Evolutionary conservation across 2,329 filamentous ascomycete genomes (phyloP).

Genomic region (Trichoderma citrinoviride): DNA sequence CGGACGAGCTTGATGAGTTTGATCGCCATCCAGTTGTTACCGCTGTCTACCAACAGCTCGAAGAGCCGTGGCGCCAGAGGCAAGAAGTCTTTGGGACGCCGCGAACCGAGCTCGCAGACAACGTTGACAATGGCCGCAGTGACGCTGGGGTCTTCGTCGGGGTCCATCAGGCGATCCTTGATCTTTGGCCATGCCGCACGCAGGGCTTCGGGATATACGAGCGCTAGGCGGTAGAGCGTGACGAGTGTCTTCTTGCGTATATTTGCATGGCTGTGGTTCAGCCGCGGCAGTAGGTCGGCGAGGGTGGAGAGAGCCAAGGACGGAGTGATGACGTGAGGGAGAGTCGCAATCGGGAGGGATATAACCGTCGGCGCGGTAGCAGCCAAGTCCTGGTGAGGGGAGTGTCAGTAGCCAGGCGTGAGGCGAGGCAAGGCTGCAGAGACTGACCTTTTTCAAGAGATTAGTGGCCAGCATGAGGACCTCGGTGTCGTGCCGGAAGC

Average conservation of each 20-base stretch:
- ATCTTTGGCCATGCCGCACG: conserved; percentile 95
- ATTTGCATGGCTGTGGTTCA: conserved; percentile 80
- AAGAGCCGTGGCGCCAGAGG: conserved; percentile 89
- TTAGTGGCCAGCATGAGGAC: conserved; percentile 98
- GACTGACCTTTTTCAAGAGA: conserved; percentile 78
- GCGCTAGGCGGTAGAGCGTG: conserved; percentile 84
- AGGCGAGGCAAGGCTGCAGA: background rate
- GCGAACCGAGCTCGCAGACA: conserved; percentile 92
- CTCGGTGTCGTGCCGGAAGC: conserved; percentile 91
- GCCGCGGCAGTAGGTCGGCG: conserved; percentile 77
- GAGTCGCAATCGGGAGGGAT: conserved; percentile 78
- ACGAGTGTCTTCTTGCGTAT: conserved; percentile 96
- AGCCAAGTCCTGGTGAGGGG: conserved; percentile 58
- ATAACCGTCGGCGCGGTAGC: conserved; percentile 72
- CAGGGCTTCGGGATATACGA: conserved; percentile 95
- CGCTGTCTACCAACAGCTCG: conserved; percentile 83
- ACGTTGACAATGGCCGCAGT: conserved; percentile 97
- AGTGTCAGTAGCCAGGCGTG: background rate
- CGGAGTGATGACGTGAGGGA: conserved; percentile 93
- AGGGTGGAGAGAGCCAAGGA: conserved; percentile 88
- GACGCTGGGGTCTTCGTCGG: conserved; percentile 85
- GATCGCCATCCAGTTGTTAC: conserved; percentile 99
- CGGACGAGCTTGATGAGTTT: conserved; percentile 94
- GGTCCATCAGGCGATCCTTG: conserved; percentile 88
- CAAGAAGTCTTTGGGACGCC: conserved; percentile 88